Conservation (phyloP, 345 rosid genomes). For the Cardamine occulta region DNA sequence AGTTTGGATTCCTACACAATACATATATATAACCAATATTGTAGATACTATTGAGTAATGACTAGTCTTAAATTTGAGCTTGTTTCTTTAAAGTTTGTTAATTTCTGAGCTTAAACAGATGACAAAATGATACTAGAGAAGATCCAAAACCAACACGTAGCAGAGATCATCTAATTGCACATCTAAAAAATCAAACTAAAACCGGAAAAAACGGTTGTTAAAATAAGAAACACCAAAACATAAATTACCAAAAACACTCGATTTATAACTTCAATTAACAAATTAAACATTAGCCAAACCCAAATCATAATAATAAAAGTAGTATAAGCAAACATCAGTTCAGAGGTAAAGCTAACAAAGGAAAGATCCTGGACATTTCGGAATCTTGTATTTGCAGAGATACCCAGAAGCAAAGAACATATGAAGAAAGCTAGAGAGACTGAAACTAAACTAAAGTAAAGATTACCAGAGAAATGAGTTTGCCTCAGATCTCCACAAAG, state of each 20-base stretch:
- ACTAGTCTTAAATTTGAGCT: not conserved
- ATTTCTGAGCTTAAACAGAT: not conserved
- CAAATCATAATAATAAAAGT: not conserved
- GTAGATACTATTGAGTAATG: not conserved
- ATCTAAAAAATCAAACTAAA: no score
- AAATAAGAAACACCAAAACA: not conserved
- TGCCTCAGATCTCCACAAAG: conserved; percentile 21
- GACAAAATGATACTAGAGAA: not conserved
- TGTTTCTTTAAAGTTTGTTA: not conserved
- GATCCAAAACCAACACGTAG: not conserved
- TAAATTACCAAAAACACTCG: not conserved
- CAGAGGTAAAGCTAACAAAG: not conserved
- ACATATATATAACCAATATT: not conserved
- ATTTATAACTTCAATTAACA: not conserved
- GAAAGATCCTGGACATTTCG: not conserved
- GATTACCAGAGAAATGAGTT: conserved; percentile 23
- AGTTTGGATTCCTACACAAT: not conserved
- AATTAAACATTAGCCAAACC: not conserved
- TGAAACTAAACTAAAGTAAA: not conserved
- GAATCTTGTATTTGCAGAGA: conserved; percentile 15
- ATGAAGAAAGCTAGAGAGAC: not conserved
- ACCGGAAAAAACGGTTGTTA: not conserved
- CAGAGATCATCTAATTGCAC: not conserved
- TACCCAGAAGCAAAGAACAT: conserved; percentile 24
- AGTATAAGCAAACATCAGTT: not conserved